A percentile compares a stretch with the other conserved stretches of the same genome.
phyloP scores from a whole-genome alignment of 768 basidiomycete species.

The Mycena chlorophos region DNA sequence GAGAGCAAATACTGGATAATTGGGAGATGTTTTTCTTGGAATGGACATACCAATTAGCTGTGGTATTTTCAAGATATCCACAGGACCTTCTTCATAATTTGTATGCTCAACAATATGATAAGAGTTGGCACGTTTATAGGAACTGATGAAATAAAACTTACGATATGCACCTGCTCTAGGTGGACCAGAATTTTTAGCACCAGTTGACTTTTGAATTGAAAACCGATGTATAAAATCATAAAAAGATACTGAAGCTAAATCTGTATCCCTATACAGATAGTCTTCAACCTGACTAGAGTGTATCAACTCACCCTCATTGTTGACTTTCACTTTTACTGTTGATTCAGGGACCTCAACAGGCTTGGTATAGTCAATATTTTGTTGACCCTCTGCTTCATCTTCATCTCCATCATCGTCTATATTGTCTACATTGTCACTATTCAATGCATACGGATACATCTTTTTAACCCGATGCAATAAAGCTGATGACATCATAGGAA shows the following conservation, averaged over 20 bases:
- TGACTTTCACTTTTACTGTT: too few species aligned
- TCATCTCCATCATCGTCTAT: background rate
- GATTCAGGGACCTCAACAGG: too few species aligned
- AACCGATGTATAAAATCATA: conserved; percentile 28
- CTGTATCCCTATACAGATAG: conserved; percentile 24
- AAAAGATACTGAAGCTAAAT: conserved; percentile 23
- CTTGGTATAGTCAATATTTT: too few species aligned
- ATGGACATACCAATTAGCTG: background rate
- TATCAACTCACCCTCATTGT: conserved; percentile 12
- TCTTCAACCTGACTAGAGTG: conserved; percentile 29
- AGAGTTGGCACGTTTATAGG: background rate
- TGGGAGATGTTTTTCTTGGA: background rate
- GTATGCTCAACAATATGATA: conserved; percentile 21
- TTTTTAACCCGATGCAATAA: conserved; percentile 13
- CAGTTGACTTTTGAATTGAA: conserved; percentile 7
- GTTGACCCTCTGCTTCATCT: too few species aligned
- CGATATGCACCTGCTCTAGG: background rate
- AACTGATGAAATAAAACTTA: background rate
- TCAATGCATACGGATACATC: background rate
- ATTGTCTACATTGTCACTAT: background rate
- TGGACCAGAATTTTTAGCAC: conserved; percentile 5
- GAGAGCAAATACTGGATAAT: conserved; percentile 21
- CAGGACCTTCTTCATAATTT: conserved; percentile 6
- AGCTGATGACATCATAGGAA: conserved; percentile 26
- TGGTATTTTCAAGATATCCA: background rate